Percentiles rank a stretch among this genome's conserved stretches.
Evolutionary conservation across 495 filamentous ascomycete genomes (phyloP).

Genomic region (Penicillium nucicola): DNA sequence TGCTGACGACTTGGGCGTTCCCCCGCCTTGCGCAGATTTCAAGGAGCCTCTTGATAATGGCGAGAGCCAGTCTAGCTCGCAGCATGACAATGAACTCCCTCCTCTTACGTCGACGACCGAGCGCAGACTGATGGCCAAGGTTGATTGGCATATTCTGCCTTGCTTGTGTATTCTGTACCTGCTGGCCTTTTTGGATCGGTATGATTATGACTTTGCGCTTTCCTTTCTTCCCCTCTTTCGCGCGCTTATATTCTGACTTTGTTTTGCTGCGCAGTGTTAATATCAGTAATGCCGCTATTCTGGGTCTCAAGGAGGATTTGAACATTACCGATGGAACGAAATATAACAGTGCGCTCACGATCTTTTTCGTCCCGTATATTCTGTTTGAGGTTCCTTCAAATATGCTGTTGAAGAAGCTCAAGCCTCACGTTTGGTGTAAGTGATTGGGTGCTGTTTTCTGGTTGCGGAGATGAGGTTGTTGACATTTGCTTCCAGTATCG

Average conservation of each 20-base stretch:
- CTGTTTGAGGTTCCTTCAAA: constrained; percentile 87
- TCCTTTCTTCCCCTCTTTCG: neutral
- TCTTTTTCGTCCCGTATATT: constrained; percentile 94
- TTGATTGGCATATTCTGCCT: constrained; percentile 79
- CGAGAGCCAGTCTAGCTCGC: constrained; percentile 24
- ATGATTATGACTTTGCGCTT: constrained; percentile 13
- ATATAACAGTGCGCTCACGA: constrained; percentile 76
- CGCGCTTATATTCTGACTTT: constrained; percentile 5
- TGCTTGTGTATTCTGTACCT: constrained; percentile 81
- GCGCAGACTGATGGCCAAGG: constrained; percentile 66
- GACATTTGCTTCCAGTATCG: constrained; percentile 42
- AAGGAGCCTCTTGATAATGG: constrained; percentile 21
- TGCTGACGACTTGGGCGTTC: constrained; percentile 10
- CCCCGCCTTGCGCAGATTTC: constrained; percentile 15
- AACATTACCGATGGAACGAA: constrained; percentile 51
- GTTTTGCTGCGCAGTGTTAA: constrained; percentile 48
- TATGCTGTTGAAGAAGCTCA: constrained; percentile 75
- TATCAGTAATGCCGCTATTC: constrained; percentile 63
- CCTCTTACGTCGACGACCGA: constrained; percentile 58
- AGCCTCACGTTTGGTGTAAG: constrained; percentile 74
- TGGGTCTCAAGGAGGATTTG: constrained; percentile 63
- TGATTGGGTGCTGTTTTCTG: neutral
- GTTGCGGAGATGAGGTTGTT: neutral
- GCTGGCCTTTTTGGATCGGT: constrained; percentile 84
- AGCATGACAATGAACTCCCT: constrained; percentile 24